A percentile compares a stretch with the other conserved stretches of the same genome.
These are phyloP conservation scores for Cladosporium sp. DNA, from an alignment of 2,329 filamentous ascomycete species.

Conservation along the genomic window DNA sequence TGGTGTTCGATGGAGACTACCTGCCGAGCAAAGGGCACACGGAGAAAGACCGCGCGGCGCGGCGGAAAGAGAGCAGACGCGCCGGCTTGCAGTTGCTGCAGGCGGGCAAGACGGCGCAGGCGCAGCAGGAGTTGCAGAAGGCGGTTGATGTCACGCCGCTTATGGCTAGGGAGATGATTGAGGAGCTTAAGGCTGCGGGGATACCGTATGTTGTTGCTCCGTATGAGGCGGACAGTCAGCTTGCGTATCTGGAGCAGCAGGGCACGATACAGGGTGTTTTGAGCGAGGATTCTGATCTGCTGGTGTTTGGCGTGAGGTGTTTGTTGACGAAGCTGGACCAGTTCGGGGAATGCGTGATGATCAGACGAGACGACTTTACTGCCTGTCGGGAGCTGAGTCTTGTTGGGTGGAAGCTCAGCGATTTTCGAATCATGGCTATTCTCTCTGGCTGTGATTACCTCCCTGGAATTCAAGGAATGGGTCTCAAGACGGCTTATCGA, in stretches of 20 bases:
- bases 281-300: constrained; percentile 92
- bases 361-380: constrained; percentile 85
- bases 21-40: constrained; percentile 90
- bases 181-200: constrained; percentile 78
- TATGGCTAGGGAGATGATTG: constrained; percentile 90
- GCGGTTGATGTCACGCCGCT: constrained; percentile 92
- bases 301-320: constrained; percentile 91
- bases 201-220: constrained; percentile 91
- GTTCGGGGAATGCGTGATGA: constrained; percentile 88
- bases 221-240: constrained; percentile 95
- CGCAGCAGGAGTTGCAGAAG: constrained; percentile 86
- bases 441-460: constrained; percentile 96
- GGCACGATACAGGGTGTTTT: constrained; percentile 84
- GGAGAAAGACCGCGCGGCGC: constrained; percentile 73
- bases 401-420: constrained; percentile 85
- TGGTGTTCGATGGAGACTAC: constrained; percentile 95
- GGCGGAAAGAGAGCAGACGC: constrained; percentile 74
- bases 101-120: constrained; percentile 77
- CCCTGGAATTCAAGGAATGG: constrained; percentile 79
- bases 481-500: constrained; percentile 89
- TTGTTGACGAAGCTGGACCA: constrained; percentile 92
- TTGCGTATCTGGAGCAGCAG: constrained; percentile 87
- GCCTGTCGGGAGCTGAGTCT: constrained; percentile 85
- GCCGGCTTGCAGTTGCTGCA: constrained; percentile 76
- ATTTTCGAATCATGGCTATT: constrained; percentile 95